Percentiles rank a stretch among this genome's conserved stretches.
phyloP scores from a whole-genome alignment of 2,329 filamentous ascomycete genomes.

The Aureobasidium sp. region DNA sequence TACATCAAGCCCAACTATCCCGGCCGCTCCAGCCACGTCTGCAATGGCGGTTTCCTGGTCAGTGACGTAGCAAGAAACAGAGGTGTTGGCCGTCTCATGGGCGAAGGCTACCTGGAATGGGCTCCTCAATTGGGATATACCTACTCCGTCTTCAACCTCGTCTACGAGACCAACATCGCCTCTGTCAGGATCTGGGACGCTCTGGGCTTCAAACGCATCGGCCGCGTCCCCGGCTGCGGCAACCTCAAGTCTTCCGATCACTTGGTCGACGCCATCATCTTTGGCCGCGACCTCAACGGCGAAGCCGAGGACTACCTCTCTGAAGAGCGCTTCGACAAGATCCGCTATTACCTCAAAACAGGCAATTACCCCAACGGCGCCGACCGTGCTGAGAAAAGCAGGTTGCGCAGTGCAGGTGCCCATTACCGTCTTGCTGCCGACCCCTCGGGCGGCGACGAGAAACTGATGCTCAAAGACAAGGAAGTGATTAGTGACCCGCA shows the following conservation, averaged over 20 bases:
- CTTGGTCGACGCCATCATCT: slow-evolving; percentile 46
- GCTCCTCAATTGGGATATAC: slow-evolving; percentile 64
- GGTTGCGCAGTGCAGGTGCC: slow-evolving; percentile 84
- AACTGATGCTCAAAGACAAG: slow-evolving; percentile 94
- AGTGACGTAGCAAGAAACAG: slow-evolving; percentile 42
- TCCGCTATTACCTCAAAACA: slow-evolving; percentile 93
- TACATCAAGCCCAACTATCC: slow-evolving; percentile 94
- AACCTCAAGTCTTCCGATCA: slow-evolving; percentile 42
- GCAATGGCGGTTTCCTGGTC: slow-evolving; percentile 54
- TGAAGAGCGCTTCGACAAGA: slow-evolving; percentile 98
- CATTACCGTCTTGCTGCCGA: slow-evolving; percentile 74
- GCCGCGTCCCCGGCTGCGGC: slow-evolving; percentile 58
- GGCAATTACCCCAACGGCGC: slow-evolving; percentile 88
- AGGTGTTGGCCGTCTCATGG: slow-evolving; percentile 46
- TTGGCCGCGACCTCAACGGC: slow-evolving; percentile 53
- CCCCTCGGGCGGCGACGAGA: slow-evolving; percentile 53
- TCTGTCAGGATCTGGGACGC: slow-evolving; percentile 89
- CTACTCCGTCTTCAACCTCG: slow-evolving; percentile 89
- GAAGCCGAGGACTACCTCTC: slow-evolving; percentile 77
- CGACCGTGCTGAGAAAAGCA: slow-evolving; percentile 90
- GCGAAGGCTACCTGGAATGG: slow-evolving; percentile 47
- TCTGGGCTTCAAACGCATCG: slow-evolving; percentile 86
- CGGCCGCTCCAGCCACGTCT: slow-evolving; percentile 81
- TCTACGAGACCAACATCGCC: slow-evolving; percentile 88
- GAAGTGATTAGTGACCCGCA: slow-evolving; percentile 89